A percentile compares a stretch with the other conserved stretches of the same genome.
These are phyloP conservation scores for Capronia coronata DNA, from an alignment of 2,329 filamentous ascomycete genomes.

Conservation along the genomic window DNA sequence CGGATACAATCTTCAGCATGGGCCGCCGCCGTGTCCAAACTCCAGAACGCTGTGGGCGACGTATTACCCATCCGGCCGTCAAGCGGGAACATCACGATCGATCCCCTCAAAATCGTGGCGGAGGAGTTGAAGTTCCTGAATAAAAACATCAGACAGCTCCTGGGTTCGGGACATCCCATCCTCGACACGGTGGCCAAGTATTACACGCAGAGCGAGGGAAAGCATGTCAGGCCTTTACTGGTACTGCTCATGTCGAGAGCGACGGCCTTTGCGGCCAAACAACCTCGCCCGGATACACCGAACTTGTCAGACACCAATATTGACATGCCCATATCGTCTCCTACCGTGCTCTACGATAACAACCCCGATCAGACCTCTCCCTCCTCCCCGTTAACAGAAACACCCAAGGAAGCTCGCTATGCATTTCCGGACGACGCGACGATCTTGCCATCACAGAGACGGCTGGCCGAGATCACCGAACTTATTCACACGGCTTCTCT, in stretches of 20 bases:
- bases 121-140: conserved; percentile 96
- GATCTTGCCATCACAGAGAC: conserved; percentile 86
- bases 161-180: conserved; percentile 89
- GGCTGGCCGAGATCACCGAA: conserved; percentile 93
- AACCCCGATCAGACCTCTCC: conserved; percentile 62
- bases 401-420: conserved; percentile 39
- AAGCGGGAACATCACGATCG: conserved; percentile 61
- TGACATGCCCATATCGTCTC: conserved; percentile 55
- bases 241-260: conserved; percentile 95
- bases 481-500: conserved; percentile 95
- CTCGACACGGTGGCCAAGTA: conserved; percentile 95
- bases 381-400: conserved; percentile 49
- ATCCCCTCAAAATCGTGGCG: conserved; percentile 81
- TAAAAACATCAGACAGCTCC: conserved; percentile 84
- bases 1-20: conserved; percentile 31
- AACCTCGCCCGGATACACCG: conserved; percentile 37
- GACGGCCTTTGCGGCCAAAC: conserved; percentile 70
- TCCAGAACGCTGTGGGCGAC: conserved; percentile 44
- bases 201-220: conserved; percentile 93
- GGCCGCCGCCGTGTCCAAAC: conserved; percentile 46
- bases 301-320: conserved; percentile 39
- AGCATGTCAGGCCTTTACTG: conserved; percentile 89
- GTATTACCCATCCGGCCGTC: conserved; percentile 35
- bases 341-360: conserved; percentile 64
- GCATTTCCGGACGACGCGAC: conserved; percentile 43